Evolutionary conservation across 2,329 filamentous ascomycete genomes (phyloP).

Genomic region (Lachnellula cervina): DNA sequence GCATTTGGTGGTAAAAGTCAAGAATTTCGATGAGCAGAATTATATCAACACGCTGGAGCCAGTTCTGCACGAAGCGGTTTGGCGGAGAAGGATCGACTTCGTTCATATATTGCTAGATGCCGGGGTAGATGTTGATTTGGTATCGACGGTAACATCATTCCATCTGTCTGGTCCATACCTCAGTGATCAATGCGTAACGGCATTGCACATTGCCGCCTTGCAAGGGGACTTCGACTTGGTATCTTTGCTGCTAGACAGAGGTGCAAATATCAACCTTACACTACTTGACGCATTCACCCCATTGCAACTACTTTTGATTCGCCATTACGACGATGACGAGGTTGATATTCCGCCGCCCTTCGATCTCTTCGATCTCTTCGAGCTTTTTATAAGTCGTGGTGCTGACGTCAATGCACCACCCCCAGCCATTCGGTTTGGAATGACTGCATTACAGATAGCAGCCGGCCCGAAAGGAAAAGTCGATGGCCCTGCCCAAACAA

Average conservation of each 20-base stretch:
- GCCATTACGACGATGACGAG: too few relatives aligned
- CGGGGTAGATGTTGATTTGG: background rate
- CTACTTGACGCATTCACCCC: background rate
- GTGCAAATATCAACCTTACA: background rate
- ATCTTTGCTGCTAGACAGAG: background rate
- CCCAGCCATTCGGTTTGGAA: background rate
- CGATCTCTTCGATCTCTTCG: background rate
- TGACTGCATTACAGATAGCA: background rate
- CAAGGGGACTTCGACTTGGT: background rate
- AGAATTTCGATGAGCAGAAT: background rate
- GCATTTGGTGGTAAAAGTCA: background rate
- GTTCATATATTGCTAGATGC: background rate
- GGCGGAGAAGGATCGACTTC: background rate
- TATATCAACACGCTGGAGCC: background rate
- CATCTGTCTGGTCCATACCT: too few relatives aligned
- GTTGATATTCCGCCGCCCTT: background rate
- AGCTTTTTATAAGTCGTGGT: background rate
- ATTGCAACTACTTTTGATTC: background rate
- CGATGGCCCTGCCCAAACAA: background rate
- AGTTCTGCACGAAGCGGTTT: background rate
- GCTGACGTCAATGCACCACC: background rate
- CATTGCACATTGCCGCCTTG: background rate
- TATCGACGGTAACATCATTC: background rate
- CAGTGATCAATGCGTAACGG: too few relatives aligned
- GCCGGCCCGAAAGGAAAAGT: background rate